A percentile compares a stretch with the other conserved stretches of the same genome.
These are phyloP conservation scores for Serendipita sp. DNA, from an alignment of 768 basidiomycete genomes.

Conservation along the genomic window DNA sequence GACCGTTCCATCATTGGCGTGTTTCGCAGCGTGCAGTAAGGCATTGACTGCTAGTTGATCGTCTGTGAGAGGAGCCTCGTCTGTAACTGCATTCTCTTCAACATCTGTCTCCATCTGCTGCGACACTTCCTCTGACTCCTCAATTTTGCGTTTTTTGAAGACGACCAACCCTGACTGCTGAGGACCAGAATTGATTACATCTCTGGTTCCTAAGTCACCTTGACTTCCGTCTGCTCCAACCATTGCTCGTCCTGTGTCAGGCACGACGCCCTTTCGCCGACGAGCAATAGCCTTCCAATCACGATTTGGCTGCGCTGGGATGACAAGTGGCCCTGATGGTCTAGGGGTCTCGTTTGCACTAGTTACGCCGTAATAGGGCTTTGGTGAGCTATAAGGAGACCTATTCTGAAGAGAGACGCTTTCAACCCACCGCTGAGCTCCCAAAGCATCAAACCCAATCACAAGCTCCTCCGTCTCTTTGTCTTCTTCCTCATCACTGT, in stretches of 20 bases:
- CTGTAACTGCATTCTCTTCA: constrained; percentile 16
- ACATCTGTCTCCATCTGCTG: constrained; percentile 18
- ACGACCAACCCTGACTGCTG: constrained; percentile 52
- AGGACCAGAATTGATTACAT: constrained; percentile 64
- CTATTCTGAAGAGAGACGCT: constrained; percentile 15
- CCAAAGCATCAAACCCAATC: constrained; percentile 53
- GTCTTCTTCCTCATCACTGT: constrained; percentile 28
- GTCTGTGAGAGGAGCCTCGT: constrained; percentile 38
- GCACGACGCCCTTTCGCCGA: constrained; percentile 52
- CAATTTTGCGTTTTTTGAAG: constrained; percentile 21
- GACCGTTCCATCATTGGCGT: constrained; percentile 24
- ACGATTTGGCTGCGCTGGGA: constrained; percentile 69
- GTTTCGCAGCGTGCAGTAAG: constrained; percentile 16
- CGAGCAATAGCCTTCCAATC: constrained; percentile 81
- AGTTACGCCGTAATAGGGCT: constrained; percentile 14
- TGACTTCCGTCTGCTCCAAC: constrained; percentile 58
- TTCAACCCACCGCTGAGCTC: constrained; percentile 74
- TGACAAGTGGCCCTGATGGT: constrained; percentile 56
- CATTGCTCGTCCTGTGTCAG: constrained; percentile 38
- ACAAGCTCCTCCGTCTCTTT: constrained; percentile 48
- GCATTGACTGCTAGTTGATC: constrained; percentile 27
- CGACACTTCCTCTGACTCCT: constrained; percentile 19
- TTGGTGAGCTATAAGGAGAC: constrained; percentile 68
- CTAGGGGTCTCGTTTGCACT: background rate
- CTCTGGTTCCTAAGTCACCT: constrained; percentile 59